Base-by-base conservation (phyloP, 306 rosid species). In the Alnus glutinosa region DNA sequence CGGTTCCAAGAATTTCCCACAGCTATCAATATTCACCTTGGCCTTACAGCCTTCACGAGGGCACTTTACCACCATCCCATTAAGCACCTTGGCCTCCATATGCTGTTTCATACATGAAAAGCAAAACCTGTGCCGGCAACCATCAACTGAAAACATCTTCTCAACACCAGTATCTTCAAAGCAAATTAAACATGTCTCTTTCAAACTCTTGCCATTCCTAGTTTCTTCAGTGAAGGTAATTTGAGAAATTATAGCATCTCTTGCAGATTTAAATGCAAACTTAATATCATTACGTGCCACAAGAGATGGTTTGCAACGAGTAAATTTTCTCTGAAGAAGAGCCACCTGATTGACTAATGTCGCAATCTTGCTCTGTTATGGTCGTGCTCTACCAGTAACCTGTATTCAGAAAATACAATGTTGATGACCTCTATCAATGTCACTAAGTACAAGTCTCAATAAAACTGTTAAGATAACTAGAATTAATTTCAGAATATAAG, bases 91-190 rank as follows among this genome's bases (percentile, higher is more conserved):
- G 68, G 76, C 90, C 74, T 90, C 92, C 55, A 86, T 86, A 42
- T 90, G 94, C 50, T 77, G 85, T 76, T 86, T 86, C 92, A 88
- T 84, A 63, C 94, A 90, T 90, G 94, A 19, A 79, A 23, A 23
- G 28, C 28, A 23, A 23, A 23, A 23, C 28, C 28, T 23, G 28
- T 23, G 28, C 28, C 28, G 80, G 79, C 94, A 90, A 12, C 73
- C 82, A 64, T 83, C 88, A 63, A 90, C 80, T 1, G 84, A 63
- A 77, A 90, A 84, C 82, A 90, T 83, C 59, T 82, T 58, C 74
- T 76, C 78, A 74, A 63, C 68, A 72, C 74, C 84, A 18, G 57
- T 64, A 63, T 83, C 88, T 80, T 88, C 92, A 62, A 86, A 81
- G 76, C 92, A 90, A 64, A 90, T 88, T 34, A 73, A 71, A 42